Conservation (phyloP, 306 rosid species). For the Cucumis melo region DNA sequence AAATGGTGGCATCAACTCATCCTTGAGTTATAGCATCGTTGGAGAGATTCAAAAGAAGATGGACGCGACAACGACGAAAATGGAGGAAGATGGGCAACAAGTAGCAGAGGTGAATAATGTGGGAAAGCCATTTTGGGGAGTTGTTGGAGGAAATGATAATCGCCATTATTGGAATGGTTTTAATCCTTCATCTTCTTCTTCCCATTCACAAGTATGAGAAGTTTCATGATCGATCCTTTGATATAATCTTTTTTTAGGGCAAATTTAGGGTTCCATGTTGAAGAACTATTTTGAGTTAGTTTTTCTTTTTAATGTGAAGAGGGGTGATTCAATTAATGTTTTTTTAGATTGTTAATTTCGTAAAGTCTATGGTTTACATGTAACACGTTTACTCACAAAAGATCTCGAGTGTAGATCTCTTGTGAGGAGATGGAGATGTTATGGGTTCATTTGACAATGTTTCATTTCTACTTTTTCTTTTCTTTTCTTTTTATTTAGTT, state of each 20-base stretch:
- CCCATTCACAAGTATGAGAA: background rate
- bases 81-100: background rate
- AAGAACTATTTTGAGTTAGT: background rate
- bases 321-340: background rate
- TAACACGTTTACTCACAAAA: background rate
- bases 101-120: background rate
- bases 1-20: background rate
- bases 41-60: background rate
- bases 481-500: background rate
- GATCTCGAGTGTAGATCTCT: background rate
- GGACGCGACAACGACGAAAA: background rate
- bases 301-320: background rate
- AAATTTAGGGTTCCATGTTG: background rate
- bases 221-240: background rate
- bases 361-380: background rate
- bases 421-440: background rate
- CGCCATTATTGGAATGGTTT: constrained; percentile 3
- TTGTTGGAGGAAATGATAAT: background rate
- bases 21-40: background rate
- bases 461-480: background rate
- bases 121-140: constrained; percentile 1
- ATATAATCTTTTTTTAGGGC: background rate
- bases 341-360: background rate
- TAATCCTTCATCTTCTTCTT: background rate
- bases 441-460: background rate